Conservation (phyloP, 176 grass and related monocot genomes). For the Oropetium thomaeum region DNA sequence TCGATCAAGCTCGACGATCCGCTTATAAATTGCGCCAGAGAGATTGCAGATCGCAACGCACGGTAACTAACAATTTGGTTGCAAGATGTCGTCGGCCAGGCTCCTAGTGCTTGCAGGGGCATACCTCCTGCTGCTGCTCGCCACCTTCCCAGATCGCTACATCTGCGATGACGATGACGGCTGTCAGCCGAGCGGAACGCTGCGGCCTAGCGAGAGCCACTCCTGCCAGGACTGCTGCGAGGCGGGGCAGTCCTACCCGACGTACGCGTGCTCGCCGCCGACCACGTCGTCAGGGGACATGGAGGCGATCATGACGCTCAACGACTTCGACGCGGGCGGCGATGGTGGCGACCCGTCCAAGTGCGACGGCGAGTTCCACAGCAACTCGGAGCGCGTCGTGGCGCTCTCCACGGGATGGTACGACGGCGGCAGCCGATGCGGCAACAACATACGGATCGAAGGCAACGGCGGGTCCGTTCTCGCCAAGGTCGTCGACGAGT, state of each 20-base stretch:
- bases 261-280: conserved; percentile 57
- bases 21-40: background rate
- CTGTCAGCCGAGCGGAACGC: conserved; percentile 24
- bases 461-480: conserved; percentile 44
- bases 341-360: conserved; percentile 39
- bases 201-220: conserved; percentile 7
- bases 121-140: conserved; percentile 15
- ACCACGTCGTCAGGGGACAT: conserved; percentile 16
- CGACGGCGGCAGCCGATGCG: conserved; percentile 21
- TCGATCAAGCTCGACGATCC: background rate
- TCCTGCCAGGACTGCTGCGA: conserved; percentile 56
- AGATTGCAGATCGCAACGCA: background rate
- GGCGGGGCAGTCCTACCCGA: conserved; percentile 35
- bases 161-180: background rate
- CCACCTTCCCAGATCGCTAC: background rate
- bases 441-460: conserved; percentile 35
- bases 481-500: conserved; percentile 66
- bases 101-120: conserved; percentile 16
- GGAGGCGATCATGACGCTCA: conserved; percentile 35
- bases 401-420: conserved; percentile 67
- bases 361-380: conserved; percentile 42
- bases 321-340: conserved; percentile 41
- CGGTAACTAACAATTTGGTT: no score
- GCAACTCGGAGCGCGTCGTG: conserved; percentile 36
- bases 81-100: background rate